Conservation (phyloP, 805 yeast species). For the Blastobotrys americana region DNA sequence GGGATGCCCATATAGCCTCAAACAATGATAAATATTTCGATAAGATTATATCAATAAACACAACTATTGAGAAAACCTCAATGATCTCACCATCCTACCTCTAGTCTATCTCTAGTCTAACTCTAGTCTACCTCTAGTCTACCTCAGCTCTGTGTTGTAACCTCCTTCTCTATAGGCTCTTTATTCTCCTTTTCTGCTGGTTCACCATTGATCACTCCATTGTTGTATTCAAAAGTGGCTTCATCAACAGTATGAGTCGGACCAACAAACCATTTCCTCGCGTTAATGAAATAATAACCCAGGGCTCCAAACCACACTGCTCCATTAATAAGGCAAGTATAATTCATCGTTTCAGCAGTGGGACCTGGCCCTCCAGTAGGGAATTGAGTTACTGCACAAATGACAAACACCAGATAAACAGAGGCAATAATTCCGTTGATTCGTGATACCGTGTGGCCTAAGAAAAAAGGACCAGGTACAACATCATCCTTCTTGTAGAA, state of each 20-base stretch:
- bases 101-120: too few species aligned
- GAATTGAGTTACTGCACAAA: constrained; percentile 49
- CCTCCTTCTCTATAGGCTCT: too few species aligned
- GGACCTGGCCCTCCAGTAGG: constrained; percentile 38
- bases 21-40: too few species aligned
- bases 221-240: background rate
- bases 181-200: background rate
- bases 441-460: constrained; percentile 45
- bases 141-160: too few species aligned
- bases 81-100: too few species aligned
- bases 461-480: constrained; percentile 59
- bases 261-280: constrained; percentile 50
- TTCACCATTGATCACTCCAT: background rate
- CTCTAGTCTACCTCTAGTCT: too few species aligned
- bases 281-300: constrained; percentile 46
- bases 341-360: constrained; percentile 49
- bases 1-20: too few species aligned
- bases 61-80: too few species aligned
- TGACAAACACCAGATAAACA: constrained; percentile 45
- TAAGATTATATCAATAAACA: too few species aligned
- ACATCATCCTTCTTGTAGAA: constrained; percentile 42
- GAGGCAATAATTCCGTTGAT: constrained; percentile 42
- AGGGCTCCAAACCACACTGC: constrained; percentile 52
- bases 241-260: constrained; percentile 34
- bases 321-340: constrained; percentile 56